These are phyloP conservation scores for Ogataea polymorpha DNA, from an alignment of 805 yeast species.

Conservation along the genomic window DNA sequence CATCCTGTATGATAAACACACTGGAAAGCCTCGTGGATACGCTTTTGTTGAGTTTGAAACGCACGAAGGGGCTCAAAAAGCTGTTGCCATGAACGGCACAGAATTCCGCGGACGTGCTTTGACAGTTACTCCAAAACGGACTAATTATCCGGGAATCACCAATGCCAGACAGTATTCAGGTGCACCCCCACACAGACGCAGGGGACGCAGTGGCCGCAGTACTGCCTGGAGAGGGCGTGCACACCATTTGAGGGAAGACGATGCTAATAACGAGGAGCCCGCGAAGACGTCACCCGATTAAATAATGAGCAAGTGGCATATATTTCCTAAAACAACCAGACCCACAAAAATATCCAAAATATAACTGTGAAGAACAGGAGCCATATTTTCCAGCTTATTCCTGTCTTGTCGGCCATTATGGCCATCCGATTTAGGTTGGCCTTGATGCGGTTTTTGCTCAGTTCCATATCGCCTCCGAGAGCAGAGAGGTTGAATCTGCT, in stretches of 20 bases:
- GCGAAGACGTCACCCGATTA: background rate
- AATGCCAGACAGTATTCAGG: conserved; percentile 22
- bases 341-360: conserved; percentile 44
- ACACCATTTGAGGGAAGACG: background rate
- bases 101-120: conserved; percentile 64
- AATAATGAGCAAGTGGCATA: background rate
- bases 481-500: conserved; percentile 26
- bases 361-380: conserved; percentile 42
- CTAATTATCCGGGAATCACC: conserved; percentile 57
- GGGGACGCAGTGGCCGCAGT: conserved; percentile 7
- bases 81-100: conserved; percentile 62
- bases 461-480: conserved; percentile 31
- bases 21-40: conserved; percentile 82
- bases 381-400: conserved; percentile 67
- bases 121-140: conserved; percentile 71
- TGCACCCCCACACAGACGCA: background rate
- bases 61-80: conserved; percentile 56
- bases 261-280: background rate
- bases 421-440: conserved; percentile 56
- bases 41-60: conserved; percentile 81
- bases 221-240: background rate
- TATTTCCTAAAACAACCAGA: conserved; percentile 30
- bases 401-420: conserved; percentile 60
- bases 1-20: conserved; percentile 61
- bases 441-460: conserved; percentile 41